phyloP scores from a whole-genome alignment of 768 basidiomycete genomes.

The Xerocomus potaroensis region DNA sequence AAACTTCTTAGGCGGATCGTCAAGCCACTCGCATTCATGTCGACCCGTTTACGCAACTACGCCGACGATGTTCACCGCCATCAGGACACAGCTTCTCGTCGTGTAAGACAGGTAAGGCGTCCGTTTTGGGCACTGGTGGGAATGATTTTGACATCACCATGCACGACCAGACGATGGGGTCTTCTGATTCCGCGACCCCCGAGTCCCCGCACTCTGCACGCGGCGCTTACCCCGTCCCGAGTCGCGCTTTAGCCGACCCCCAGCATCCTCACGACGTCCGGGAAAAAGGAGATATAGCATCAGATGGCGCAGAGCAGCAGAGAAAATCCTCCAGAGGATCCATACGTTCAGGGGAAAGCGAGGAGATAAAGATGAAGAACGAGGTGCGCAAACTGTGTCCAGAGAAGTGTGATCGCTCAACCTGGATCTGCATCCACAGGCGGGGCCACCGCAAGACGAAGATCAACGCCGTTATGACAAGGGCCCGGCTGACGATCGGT shows the following conservation, averaged over 20 bases:
- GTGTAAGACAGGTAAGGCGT: conserved; percentile 10
- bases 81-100: background rate
- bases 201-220: background rate
- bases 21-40: conserved; percentile 10
- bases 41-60: background rate
- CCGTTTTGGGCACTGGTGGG: background rate
- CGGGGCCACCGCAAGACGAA: background rate
- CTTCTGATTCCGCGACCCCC: background rate
- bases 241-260: background rate
- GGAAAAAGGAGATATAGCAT: background rate
- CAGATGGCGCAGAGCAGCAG: background rate
- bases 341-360: background rate
- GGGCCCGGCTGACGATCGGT: background rate
- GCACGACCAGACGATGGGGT: background rate
- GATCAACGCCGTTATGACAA: background rate
- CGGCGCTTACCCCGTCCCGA: background rate
- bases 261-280: background rate
- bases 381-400: background rate
- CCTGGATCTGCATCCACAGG: background rate
- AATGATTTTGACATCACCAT: background rate
- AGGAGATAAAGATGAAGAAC: background rate
- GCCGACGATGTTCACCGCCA: background rate
- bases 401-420: background rate
- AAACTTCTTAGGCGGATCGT: conserved; percentile 7
- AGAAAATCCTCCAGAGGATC: background rate